phyloP scores from a whole-genome alignment of 2,329 filamentous ascomycete species.

The Microsporum canis region DNA sequence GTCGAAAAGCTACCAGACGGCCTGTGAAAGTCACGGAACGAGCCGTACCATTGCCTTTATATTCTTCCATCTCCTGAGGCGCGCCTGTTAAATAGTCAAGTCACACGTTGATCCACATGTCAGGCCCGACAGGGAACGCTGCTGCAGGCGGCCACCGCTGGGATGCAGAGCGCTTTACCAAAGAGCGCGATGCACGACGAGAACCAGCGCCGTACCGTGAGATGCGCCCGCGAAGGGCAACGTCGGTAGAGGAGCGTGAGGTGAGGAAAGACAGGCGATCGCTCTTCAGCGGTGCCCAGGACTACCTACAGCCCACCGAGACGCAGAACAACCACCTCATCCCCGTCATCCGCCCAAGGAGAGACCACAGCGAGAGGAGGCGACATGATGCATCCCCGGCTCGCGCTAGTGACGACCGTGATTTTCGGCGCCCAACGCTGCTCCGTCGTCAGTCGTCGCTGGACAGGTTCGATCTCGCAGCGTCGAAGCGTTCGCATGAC shows the following conservation, averaged over 20 bases:
- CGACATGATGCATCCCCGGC: neutral
- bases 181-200: conserved; percentile 33
- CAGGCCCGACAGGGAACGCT: neutral
- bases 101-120: neutral
- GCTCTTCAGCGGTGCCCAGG: conserved; percentile 1
- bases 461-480: conserved; percentile 76
- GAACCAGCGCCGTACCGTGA: conserved; percentile 15
- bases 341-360: conserved; percentile 26
- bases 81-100: too few species aligned
- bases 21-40: neutral
- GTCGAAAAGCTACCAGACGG: neutral
- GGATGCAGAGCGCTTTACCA: conserved; percentile 33
- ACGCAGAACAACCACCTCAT: neutral
- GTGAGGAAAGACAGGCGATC: conserved; percentile 11
- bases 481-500: conserved; percentile 42
- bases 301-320: neutral
- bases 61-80: neutral
- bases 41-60: neutral
- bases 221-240: neutral
- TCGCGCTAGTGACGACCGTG: conserved; percentile 3
- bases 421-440: conserved; percentile 44
- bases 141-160: conserved; percentile 22
- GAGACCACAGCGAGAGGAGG: conserved; percentile 28
- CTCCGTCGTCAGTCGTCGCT: conserved; percentile 76
- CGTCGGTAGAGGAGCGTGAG: conserved; percentile 7